Evolutionary conservation across 768 basidiomycete species (phyloP), one percentile per base, ranked within the genome.

Genomic region (Suillus subalutaceus): DNA sequence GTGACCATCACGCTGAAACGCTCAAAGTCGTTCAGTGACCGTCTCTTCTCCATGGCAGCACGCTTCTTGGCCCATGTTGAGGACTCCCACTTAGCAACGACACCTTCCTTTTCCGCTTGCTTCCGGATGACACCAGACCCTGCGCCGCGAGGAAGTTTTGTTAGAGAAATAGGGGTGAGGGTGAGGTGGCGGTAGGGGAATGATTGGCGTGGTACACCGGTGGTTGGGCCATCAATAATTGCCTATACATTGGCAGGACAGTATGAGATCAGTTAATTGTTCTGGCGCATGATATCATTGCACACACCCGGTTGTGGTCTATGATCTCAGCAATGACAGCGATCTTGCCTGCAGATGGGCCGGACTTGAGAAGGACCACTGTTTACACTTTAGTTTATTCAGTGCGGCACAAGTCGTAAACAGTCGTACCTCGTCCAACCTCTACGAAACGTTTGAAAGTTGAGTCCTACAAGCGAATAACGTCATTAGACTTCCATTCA

Each of bases 401-500:
- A 30, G 67, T 58, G 16, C 30, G 10, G 37, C 40, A 26, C 20
- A 4, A 46, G 13, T 59, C 23, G 6, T 30, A 38, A n/a, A 23
- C 8, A 75, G 85, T 67, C 66, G 43, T 60, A 94, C 92, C 93
- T 76, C 97, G 93, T 77, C 97, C 97, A 78, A 98, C 95, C 88
- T 99, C 93, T 76, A 98, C 96, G 82, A 97, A 98, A 69, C 94
- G 93, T 82, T 91, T 90, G 87, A 98, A 99, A 79, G 90, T 94
- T 74, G 93, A 96, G 71, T 89, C 85, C 88, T 92, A 26, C 15
- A 26, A 56, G 20, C 4, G 16, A 41, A 41, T 26, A 23, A 8
- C 12, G 26, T 8, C 23, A 18, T 59, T 10, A 59, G 58, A 16
- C 18, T 41, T 26, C 10, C 0, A 30, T 18, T 59, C 38, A 26